A percentile compares a stretch with the other conserved stretches of the same genome.
phyloP scores from a whole-genome alignment of 495 filamentous ascomycete species.

The Penicillium angulare region DNA sequence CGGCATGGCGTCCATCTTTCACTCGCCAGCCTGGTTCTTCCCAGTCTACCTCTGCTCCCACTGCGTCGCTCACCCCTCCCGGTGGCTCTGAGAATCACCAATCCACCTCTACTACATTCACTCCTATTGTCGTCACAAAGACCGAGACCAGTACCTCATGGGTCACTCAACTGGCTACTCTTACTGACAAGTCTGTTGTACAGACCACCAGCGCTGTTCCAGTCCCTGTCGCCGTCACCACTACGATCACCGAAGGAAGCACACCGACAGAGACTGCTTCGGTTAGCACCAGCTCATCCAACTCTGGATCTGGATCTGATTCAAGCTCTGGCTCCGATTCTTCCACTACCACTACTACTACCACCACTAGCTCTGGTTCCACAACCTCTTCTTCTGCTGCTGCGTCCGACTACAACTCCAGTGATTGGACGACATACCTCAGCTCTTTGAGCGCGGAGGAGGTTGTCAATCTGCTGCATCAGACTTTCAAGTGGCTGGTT shows the following conservation, averaged over 20 bases:
- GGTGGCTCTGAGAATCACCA: conserved; percentile 3
- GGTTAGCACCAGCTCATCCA: conserved; percentile 13
- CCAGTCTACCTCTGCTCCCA: conserved; percentile 2
- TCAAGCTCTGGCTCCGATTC: conserved; percentile 4
- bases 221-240: conserved; percentile 18
- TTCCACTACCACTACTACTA: conserved; percentile 6
- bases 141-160: conserved; percentile 17
- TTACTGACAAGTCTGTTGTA: conserved; percentile 20
- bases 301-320: conserved; percentile 2
- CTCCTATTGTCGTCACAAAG: conserved; percentile 8
- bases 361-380: conserved; percentile 2
- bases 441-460: conserved; percentile 37
- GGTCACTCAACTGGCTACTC: conserved; percentile 13
- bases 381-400: neutral
- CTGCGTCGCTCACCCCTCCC: neutral
- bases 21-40: conserved; percentile 7
- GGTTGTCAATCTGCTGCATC: conserved; percentile 32
- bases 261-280: conserved; percentile 17
- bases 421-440: conserved; percentile 33
- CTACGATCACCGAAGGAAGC: conserved; percentile 9
- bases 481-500: conserved; percentile 40
- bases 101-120: conserved; percentile 6
- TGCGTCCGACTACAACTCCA: conserved; percentile 17
- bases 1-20: conserved; percentile 18
- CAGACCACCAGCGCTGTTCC: conserved; percentile 20